Evolutionary conservation across 2,329 filamentous ascomycete species (phyloP), one percentile per base, ranked within the genome.

Genomic region (Dissoconium aciculare): DNA sequence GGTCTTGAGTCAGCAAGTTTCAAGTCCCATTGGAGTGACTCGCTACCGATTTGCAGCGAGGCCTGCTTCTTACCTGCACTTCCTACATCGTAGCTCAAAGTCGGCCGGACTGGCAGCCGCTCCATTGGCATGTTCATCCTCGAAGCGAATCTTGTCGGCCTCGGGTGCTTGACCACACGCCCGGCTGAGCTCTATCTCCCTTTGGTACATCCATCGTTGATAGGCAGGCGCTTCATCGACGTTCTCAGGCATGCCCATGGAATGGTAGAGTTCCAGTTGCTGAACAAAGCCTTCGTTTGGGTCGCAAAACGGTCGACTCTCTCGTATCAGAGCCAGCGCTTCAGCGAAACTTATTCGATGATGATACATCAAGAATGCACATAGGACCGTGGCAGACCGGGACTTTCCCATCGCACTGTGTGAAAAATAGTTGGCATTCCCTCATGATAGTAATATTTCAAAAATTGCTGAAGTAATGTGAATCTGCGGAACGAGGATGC

Each of bases 271-370:
- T 43, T 78, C 66, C 4, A 98, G 67, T 56, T 98, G 89, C 30
- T 72, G 63, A 74, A 87, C 84, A 64, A 98, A 98, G 15, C 85
- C 87, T 17, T 72, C 62, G 52, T 98, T 98, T 3, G 89, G 89
- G 49, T 92, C 82, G 37, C 78, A 85, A 32, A 89, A 69, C 11
- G 78, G 71, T 23, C 87, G 73, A 26, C 68, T 69, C 50, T 76
- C 59, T 31, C 74, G 72, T 30, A 95, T 63, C 42, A 77, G 66
- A 15, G 65, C 62, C 29, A 95, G 60, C 2, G 85, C 84, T 27
- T 78, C 72, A 41, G 63, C 53, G 34, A 67, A 61, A 42, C 59
- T 62, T 43, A 68, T 58, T 43, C 55, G 51, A 46, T 62, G 54
- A 35, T 56, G 55, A 40, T 67, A 64, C 54, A 95, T 77, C 30